phyloP scores from a whole-genome alignment of 2,329 filamentous ascomycete genomes.

The Sporothrix dimorphospora region DNA sequence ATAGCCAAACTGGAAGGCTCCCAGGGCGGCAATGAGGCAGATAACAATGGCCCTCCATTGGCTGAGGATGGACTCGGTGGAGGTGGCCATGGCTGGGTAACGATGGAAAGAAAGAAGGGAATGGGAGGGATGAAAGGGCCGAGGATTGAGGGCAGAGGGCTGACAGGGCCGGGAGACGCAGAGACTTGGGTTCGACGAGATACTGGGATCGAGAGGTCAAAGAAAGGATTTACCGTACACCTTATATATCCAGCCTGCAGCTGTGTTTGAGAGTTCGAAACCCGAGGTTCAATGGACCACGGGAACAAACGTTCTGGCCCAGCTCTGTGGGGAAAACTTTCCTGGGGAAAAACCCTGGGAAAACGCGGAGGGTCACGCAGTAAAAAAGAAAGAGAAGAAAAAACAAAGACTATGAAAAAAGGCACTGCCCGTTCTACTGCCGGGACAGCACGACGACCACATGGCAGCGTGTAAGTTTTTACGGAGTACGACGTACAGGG shows the following conservation, averaged over 20 bases:
- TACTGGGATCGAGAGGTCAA: neutral
- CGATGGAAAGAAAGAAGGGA: neutral
- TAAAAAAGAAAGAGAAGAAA: no score
- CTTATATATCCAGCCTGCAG: constrained; percentile 11
- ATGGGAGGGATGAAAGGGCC: neutral
- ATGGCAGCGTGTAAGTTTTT: neutral
- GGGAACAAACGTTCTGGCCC: neutral
- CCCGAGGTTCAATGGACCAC: neutral
- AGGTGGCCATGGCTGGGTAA: neutral
- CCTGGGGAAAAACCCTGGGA: neutral
- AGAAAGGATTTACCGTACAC: neutral
- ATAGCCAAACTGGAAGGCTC: constrained; percentile 23
- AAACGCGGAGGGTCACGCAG: no score
- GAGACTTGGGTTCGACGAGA: neutral
- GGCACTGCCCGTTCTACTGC: no score
- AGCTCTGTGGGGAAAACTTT: neutral
- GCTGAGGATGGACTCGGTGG: constrained; percentile 1
- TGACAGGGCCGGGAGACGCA: neutral
- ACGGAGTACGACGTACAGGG: neutral
- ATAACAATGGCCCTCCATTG: constrained; percentile 19
- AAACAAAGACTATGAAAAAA: no score
- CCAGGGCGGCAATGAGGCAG: constrained; percentile 13
- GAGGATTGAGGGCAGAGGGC: neutral
- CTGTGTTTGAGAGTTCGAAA: neutral
- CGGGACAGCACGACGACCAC: no score